These are phyloP conservation scores for Leonotis leonurus DNA, from an alignment of 257 asterid genomes.

Conservation along the genomic window DNA sequence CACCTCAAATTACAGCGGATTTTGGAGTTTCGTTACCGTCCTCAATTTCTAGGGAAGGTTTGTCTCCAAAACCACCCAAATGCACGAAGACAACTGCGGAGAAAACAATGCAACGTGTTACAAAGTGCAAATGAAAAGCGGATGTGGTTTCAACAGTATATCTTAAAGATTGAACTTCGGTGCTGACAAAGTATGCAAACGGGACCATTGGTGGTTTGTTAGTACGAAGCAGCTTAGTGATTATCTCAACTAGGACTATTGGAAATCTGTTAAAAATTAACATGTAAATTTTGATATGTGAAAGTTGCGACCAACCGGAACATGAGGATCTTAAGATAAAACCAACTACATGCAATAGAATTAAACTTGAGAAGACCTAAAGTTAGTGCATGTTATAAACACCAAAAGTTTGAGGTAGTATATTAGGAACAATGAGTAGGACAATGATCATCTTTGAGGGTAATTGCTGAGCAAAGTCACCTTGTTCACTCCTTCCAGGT, in stretches of 20 bases:
- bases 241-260: no score
- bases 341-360: background rate
- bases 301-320: background rate
- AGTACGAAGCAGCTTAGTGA: no score
- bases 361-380: background rate
- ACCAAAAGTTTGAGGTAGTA: background rate
- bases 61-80: background rate
- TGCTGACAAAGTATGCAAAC: background rate
- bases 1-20: background rate
- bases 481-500: constrained; percentile 16
- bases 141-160: background rate
- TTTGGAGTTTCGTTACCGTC: background rate
- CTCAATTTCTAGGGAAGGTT: background rate
- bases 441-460: background rate
- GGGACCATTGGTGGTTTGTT: no score
- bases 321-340: background rate
- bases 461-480: constrained; percentile 11
- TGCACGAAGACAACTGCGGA: background rate
- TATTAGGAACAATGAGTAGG: background rate
- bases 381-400: background rate
- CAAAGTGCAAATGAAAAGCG: background rate
- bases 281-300: background rate
- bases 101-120: background rate
- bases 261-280: no score
- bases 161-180: background rate